Base-by-base conservation (phyloP, 768 basidiomycete species). In the Plicaturopsis crispa region DNA sequence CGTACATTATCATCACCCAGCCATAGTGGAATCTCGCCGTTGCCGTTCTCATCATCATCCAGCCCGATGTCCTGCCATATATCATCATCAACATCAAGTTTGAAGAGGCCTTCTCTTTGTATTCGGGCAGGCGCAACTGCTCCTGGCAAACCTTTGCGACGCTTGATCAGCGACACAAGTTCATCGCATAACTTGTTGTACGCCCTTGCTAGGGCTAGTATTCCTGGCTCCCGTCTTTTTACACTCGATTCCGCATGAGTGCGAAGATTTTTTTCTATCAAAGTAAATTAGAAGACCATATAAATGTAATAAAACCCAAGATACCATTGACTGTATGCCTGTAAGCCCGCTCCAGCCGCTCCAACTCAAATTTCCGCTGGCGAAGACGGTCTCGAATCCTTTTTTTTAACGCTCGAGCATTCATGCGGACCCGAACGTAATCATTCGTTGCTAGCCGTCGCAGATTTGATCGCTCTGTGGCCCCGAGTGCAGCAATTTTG, bases 1-100 rank as follows among this genome's bases (percentile, higher is more conserved):
- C 36, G 8, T 5, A 54, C 41, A 4, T 33, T 37, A n/a, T 54
- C 48, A 43, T 54, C 42, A 4, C 30, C 24, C 4, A 52, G 33
- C 53, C 51, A 52, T 10, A 14, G 34, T 24, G 53, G 52, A 1
- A 39, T 20, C 1, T 31, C 36, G 16, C 33, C 40, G 31, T 54
- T 45, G 14, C 14, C 8, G 8, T 28, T 28, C n/a, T n/a, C n/a
- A n/a, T n/a, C n/a, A 20, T 58, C 52, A 26, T 44, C 47, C 14
- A 64, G 45, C 1, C 58, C 58, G 31, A 50, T 14, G 37, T 62
- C 55, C 35, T 60, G 51, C 60, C 63, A 66, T 13, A 64, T 61
- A 13, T 47, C 44, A 43, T 61, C 59, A 49, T 63, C 61, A 21
- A 66, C 57, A 48, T 64, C 61, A 0, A 66, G 47, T 2, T 41